Percentiles rank a stretch among this genome's conserved stretches.
Conservation (phyloP, 768 basidiomycete genomes). For the Collybiopsis luxurians region DNA sequence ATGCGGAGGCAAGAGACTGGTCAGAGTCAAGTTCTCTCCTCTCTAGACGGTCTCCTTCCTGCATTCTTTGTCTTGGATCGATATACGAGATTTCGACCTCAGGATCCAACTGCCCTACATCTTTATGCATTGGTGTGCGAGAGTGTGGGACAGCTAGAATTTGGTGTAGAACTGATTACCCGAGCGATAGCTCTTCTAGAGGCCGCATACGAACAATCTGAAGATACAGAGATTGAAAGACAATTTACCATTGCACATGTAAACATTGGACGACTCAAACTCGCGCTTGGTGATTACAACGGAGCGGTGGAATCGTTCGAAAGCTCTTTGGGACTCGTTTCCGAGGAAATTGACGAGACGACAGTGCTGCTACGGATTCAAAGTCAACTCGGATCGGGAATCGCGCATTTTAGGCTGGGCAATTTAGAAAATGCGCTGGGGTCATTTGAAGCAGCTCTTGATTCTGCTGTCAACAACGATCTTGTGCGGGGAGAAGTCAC, state of each 20-base stretch:
- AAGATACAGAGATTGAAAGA: conserved; percentile 73
- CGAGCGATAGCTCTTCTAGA: conserved; percentile 77
- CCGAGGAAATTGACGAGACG: conserved; percentile 39
- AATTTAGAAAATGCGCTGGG: conserved; percentile 62
- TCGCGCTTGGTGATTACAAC: conserved; percentile 57
- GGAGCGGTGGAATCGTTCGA: conserved; percentile 70
- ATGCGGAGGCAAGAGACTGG: conserved; percentile 23
- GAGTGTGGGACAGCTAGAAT: conserved; percentile 65
- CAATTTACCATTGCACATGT: conserved; percentile 80
- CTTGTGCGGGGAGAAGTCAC: conserved; percentile 63
- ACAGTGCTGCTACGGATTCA: conserved; percentile 52
- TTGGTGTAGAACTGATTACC: conserved; percentile 54
- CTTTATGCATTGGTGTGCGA: conserved; percentile 86
- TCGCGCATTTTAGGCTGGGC: conserved; percentile 66
- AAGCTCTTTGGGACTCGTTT: conserved; percentile 66
- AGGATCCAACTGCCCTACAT: conserved; percentile 75
- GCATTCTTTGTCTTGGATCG: conserved; percentile 81
- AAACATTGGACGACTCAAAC: conserved; percentile 74
- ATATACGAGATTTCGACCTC: conserved; percentile 64
- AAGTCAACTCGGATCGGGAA: conserved; percentile 65
- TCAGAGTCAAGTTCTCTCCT: conserved; percentile 11
- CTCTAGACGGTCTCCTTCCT: conserved; percentile 53
- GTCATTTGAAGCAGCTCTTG: conserved; percentile 66
- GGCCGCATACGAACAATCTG: conserved; percentile 81
- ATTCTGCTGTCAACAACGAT: conserved; percentile 45